Evolutionary conservation across 768 basidiomycete species (phyloP).

Genomic region (Kondoa subrosea): DNA sequence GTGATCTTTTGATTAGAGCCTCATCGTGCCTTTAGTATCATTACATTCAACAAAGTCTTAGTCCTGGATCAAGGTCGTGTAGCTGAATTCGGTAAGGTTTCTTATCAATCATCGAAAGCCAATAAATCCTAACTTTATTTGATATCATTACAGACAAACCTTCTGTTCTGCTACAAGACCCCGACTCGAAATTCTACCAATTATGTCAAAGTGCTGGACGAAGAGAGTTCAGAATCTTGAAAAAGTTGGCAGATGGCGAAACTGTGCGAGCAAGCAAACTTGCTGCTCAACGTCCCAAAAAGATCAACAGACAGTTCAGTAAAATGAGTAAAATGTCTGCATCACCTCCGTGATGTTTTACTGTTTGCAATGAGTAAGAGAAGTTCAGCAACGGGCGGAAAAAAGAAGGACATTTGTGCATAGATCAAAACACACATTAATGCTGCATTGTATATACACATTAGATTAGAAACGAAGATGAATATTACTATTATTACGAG

Average conservation of each 20-base stretch:
- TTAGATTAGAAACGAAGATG: no score
- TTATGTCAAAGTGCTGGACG: slow-evolving; percentile 20
- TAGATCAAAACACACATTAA: no score
- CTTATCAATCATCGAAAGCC: background rate
- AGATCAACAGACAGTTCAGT: background rate
- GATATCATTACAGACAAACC: slow-evolving; percentile 17
- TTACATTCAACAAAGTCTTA: slow-evolving; percentile 27
- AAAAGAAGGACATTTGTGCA: no score
- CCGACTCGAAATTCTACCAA: slow-evolving; percentile 23
- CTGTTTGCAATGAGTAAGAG: no score
- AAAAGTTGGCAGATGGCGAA: slow-evolving; percentile 13
- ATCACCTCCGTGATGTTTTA: no score
- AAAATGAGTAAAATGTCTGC: slow-evolving; percentile 1
- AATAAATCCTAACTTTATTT: background rate
- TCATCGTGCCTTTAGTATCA: no score
- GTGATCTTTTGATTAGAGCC: no score
- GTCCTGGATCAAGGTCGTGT: slow-evolving; percentile 23
- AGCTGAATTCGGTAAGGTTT: slow-evolving; percentile 19
- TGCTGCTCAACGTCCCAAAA: background rate
- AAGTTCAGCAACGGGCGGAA: no score
- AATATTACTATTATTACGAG: no score
- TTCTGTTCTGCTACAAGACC: slow-evolving; percentile 23
- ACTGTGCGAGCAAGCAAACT: background rate
- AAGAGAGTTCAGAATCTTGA: slow-evolving; percentile 19
- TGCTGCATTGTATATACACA: no score